These are phyloP conservation scores for Xylariales sp. DNA, from an alignment of 2,329 filamentous ascomycete species.

Conservation along the genomic window DNA sequence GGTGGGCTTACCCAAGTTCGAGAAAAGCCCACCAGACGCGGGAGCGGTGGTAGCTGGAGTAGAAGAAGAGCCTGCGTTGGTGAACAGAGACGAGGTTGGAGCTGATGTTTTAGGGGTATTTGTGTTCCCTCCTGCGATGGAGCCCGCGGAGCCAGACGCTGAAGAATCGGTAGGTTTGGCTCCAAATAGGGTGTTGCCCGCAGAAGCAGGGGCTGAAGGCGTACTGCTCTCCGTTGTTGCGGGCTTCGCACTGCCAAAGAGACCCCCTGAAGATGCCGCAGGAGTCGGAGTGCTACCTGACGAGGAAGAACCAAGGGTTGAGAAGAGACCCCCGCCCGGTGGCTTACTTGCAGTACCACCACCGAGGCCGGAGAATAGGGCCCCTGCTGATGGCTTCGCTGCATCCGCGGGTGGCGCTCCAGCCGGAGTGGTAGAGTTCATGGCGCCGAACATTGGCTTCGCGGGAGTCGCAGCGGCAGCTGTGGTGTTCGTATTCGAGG, in stretches of 20 bases:
- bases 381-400: slow-evolving; percentile 21
- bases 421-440: slow-evolving; percentile 51
- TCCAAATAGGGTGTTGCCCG: too few relatives aligned
- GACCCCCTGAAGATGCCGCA: slow-evolving; percentile 17
- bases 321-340: slow-evolving; percentile 22
- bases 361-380: slow-evolving; percentile 25
- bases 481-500: background rate
- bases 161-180: slow-evolving; percentile 12
- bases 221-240: slow-evolving; percentile 6
- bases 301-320: slow-evolving; percentile 13
- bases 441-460: slow-evolving; percentile 41
- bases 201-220: slow-evolving; percentile 14
- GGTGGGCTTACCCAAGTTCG: slow-evolving; percentile 18
- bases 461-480: slow-evolving; percentile 33
- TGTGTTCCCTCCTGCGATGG: too few relatives aligned
- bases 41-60: slow-evolving; percentile 16
- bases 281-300: background rate
- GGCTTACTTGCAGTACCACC: slow-evolving; percentile 24
- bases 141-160: too few relatives aligned
- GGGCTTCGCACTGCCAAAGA: slow-evolving; percentile 21
- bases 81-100: too few relatives aligned
- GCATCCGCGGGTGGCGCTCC: slow-evolving; percentile 44
- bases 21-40: slow-evolving; percentile 15
- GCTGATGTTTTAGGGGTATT: too few relatives aligned
- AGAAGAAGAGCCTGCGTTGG: slow-evolving; percentile 5